Evolutionary conservation across 2,329 filamentous ascomycete species (phyloP).

Genomic region (Nemania serpens): DNA sequence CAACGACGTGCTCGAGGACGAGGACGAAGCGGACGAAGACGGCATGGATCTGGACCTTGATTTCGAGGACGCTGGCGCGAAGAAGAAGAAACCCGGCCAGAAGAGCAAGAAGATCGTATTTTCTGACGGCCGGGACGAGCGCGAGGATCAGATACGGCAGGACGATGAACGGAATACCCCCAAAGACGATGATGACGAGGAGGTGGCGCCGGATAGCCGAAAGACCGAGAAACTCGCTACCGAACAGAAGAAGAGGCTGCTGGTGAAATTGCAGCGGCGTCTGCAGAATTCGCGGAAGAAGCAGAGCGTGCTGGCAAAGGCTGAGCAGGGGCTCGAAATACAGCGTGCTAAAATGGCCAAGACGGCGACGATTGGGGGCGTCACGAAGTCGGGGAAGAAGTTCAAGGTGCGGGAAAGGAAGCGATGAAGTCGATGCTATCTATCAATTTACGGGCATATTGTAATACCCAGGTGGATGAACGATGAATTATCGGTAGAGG

Average conservation of each 20-base stretch:
- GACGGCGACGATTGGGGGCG: slow-evolving; percentile 62
- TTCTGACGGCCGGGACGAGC: slow-evolving; percentile 47
- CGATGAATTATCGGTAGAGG: background rate
- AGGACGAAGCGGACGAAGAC: slow-evolving; percentile 38
- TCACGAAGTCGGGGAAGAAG: slow-evolving; percentile 65
- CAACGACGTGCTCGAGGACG: slow-evolving; percentile 25
- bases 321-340: slow-evolving; percentile 61
- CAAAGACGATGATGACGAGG: slow-evolving; percentile 42
- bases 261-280: slow-evolving; percentile 52
- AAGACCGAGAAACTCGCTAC: slow-evolving; percentile 44
- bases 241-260: slow-evolving; percentile 48
- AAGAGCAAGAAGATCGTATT: slow-evolving; percentile 57
- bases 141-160: slow-evolving; percentile 37
- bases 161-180: slow-evolving; percentile 25
- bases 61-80: slow-evolving; percentile 29
- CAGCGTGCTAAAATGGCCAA: slow-evolving; percentile 69
- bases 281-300: slow-evolving; percentile 58
- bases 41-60: slow-evolving; percentile 41
- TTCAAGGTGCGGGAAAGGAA: slow-evolving; percentile 67
- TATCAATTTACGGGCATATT: too few relatives aligned
- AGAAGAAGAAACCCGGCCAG: slow-evolving; percentile 30
- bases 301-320: slow-evolving; percentile 57
- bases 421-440: slow-evolving; percentile 47
- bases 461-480: background rate
- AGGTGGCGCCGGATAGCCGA: background rate